Evolutionary conservation across 83 land plant genomes (phyloP).

Genomic region (Diphasiastrum complanatum): DNA sequence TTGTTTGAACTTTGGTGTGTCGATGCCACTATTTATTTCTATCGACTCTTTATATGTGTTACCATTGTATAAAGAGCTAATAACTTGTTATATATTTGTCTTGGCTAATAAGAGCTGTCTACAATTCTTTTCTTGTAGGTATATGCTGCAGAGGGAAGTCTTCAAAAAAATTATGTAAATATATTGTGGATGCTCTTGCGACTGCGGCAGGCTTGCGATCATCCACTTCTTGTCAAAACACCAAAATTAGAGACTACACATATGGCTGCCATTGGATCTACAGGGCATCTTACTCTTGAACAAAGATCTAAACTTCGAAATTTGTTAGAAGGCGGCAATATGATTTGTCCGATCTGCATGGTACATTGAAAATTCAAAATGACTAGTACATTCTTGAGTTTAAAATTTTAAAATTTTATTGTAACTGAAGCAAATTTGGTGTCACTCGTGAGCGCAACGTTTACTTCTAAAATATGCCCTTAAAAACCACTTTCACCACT

Average conservation of each 20-base stretch:
- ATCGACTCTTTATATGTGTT: too few species aligned
- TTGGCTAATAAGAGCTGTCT: background rate
- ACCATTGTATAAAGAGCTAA: too few species aligned
- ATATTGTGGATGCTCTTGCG: slow-evolving; percentile 42
- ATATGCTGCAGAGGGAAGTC: slow-evolving; percentile 79
- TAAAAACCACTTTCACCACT: too few species aligned
- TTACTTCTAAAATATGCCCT: too few species aligned
- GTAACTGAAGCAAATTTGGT: too few species aligned
- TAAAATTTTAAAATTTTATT: too few species aligned
- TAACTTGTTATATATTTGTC: too few species aligned
- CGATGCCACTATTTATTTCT: too few species aligned
- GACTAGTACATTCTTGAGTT: too few species aligned
- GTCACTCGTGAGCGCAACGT: too few species aligned
- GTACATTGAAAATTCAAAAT: slow-evolving; percentile 46
- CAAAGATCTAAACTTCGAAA: slow-evolving; percentile 42
- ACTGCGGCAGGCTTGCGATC: slow-evolving; percentile 48
- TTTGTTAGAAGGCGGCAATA: slow-evolving; percentile 47
- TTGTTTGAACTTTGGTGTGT: too few species aligned
- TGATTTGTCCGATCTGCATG: slow-evolving; percentile 46
- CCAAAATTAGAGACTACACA: slow-evolving; percentile 38
- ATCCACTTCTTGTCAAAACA: slow-evolving; percentile 72
- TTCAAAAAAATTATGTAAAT: slow-evolving; percentile 34
- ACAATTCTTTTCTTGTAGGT: slow-evolving; percentile 40
- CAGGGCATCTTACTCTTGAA: slow-evolving; percentile 40
- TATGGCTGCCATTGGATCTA: slow-evolving; percentile 35